Base-by-base conservation (phyloP, 805 yeast species). In the Tetrapisispora iriomotensis region DNA sequence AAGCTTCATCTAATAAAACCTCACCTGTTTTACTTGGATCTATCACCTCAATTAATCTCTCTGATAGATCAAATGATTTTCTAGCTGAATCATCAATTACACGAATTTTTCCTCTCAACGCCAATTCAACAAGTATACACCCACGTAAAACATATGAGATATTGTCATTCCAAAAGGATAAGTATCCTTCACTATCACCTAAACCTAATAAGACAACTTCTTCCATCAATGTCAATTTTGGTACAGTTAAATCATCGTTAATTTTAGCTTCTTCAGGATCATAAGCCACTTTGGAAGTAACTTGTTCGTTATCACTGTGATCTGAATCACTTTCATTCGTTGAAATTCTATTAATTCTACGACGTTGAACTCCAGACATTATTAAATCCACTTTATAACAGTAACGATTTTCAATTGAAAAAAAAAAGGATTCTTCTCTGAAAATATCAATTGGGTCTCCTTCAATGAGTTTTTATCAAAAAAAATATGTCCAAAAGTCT, bases 151-250 rank as follows among this genome's bases (percentile, higher is more conserved):
- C 95, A 65, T 92, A 92, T 19, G 96, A 86, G 39, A 92, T 88
- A 62, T 86, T 88, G 63, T 92, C 98, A 59, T 92, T 92, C 98
- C 98, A 92, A 64, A 92, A 92, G 22, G 96, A 86, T 33, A 92
- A 69, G 61, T 90, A 87, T 10, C 98, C 98, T 62, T 92, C 97
- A 51, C 83, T 82, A 63, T 92, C 97, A 56, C 90, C 88, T 48
- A 92, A 71, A 5, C 98, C 98, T 67, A 92, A 74, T 46, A 92
- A 71, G 47, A 92, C 67, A 6, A 92, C 96, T 63, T 92, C 98
- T 62, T 92, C 98, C 96, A 92, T 87, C 48, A 92, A 66, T 0
- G 98, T 92, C 49, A 92, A 69, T 31, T 77, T 67, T 1, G 98
- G 98, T 22, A 67, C 61, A 14, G 54, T 51, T n/a, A 51, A 50